Conservation (phyloP, 225 moss, liverwort and hornwort species). For the Marchantia paleacea region DNA sequence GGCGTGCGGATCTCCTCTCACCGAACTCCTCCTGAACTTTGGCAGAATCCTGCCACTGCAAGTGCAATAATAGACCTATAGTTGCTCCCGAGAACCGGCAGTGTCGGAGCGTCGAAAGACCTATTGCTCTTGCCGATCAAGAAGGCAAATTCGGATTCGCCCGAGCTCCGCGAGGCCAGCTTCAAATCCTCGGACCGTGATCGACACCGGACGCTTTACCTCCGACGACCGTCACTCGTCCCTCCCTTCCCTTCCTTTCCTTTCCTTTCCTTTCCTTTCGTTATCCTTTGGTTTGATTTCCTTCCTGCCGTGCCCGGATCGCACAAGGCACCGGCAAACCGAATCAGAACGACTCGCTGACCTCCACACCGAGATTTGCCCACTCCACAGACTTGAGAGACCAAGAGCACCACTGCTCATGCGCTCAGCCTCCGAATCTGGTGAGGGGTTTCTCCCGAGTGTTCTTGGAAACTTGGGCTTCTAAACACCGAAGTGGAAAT, state of each 20-base stretch:
- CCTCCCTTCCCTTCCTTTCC: no score
- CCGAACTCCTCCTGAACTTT: neutral
- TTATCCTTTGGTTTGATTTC: neutral
- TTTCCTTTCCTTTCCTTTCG: neutral
- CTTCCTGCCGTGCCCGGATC: neutral
- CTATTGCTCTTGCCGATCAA: neutral
- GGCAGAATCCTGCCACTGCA: conserved; percentile 19
- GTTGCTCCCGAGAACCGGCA: conserved; percentile 13
- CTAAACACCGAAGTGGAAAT: conserved; percentile 7
- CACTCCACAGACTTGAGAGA: conserved; percentile 24
- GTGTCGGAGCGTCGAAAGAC: neutral
- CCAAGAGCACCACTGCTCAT: conserved; percentile 18
- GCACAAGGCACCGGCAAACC: neutral
- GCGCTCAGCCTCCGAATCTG: conserved; percentile 21
- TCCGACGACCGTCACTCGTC: no score
- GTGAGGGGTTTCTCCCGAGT: conserved; percentile 20
- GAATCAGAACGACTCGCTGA: no score
- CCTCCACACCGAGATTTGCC: conserved; percentile 22
- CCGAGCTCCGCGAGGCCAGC: neutral
- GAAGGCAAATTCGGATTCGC: neutral
- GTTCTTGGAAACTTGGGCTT: conserved; percentile 15
- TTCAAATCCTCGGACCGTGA: neutral
- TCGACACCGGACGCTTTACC: neutral
- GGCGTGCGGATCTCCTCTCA: conserved; percentile 4
- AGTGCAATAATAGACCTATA: conserved; percentile 14